A percentile compares a stretch with the other conserved stretches of the same genome.
Evolutionary conservation across 495 filamentous ascomycete species (phyloP).

Genomic region (Xylaria telfairii): DNA sequence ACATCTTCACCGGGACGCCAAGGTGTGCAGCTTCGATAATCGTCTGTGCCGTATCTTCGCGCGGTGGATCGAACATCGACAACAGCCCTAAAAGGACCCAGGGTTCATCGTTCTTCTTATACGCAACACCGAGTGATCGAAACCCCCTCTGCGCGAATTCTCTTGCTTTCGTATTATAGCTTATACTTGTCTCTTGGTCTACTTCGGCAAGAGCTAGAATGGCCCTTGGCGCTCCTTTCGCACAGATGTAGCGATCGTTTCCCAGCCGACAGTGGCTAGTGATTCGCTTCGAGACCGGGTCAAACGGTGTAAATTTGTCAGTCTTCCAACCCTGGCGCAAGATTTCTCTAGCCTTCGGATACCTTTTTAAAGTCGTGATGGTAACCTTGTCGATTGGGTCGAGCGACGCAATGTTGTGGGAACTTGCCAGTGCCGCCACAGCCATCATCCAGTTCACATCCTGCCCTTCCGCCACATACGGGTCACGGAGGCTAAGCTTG

Average conservation of each 20-base stretch:
- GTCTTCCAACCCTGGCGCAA: conserved; percentile 73
- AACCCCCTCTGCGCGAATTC: conserved; percentile 90
- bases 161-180: conserved; percentile 84
- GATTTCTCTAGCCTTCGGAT: conserved; percentile 75
- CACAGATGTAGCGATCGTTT: conserved; percentile 74
- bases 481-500: conserved; percentile 84
- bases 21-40: conserved; percentile 86
- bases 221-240: conserved; percentile 87
- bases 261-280: conserved; percentile 78
- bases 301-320: conserved; percentile 84
- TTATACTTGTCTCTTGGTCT: conserved; percentile 68
- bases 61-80: conserved; percentile 89
- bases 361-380: conserved; percentile 77
- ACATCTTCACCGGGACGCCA: conserved; percentile 91
- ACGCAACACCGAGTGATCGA: conserved; percentile 89
- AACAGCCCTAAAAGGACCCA: conserved; percentile 93
- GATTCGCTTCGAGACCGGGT: conserved; percentile 93
- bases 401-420: conserved; percentile 88
- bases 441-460: conserved; percentile 86
- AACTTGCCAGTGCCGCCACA: conserved; percentile 86
- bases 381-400: conserved; percentile 95
- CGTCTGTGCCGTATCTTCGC: conserved; percentile 87
- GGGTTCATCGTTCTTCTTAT: conserved; percentile 73
- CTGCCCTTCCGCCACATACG: conserved; percentile 79
- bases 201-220: conserved; percentile 81